Evolutionary conservation across 1,139 yeast species (phyloP), one percentile per base, ranked within the genome.

Genomic region (Entelexis sorbosivorans): DNA sequence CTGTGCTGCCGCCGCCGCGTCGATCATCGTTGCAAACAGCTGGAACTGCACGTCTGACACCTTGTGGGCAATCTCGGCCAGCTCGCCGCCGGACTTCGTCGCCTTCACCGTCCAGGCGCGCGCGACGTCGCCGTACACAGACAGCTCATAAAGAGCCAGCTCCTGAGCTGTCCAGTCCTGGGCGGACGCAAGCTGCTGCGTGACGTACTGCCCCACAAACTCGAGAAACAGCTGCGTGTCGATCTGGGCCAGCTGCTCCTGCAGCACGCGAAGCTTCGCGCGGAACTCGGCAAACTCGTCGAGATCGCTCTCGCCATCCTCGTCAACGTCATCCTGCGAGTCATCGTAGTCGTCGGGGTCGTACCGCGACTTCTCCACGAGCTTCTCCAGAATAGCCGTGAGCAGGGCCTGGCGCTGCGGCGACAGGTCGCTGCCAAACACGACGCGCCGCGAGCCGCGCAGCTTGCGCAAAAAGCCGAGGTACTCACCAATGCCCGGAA

Each of bases 71-170:
- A 47, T 29, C 17, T 44, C 46, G 17, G 44, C 39, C 40, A 47
- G 29, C 38, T 48, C 51, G 22, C 51, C 44, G 31, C 52, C 52
- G 84, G 85, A 61, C 79, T 84, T 65, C 86, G 78, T 76, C 16
- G 53, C 55, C 48, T 48, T 50, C 17, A 42, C 38, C 10, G 49
- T 48, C 49, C 52, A 52, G 38, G 31, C 42, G 10, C 53, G 47
- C 54, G 89, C 72, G 52, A 85, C 78, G 57, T 89, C 98, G 52
- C 89, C 82, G 59, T 82, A 80, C 58, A 81, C 82, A 53, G 79
- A 77, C 61, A 91, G 73, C 65, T 89, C 93, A 63, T 73, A 88
- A 48, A 93, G 69, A 1, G 96, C 97, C 58, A 93, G 73, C 67
- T 93, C 99, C 32, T 86, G 73, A 38, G 77, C 78, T 47, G 58